Evolutionary conservation across 2,329 filamentous ascomycete genomes (phyloP), one percentile per base, ranked within the genome.

Genomic region (Arachnomyces sp.): DNA sequence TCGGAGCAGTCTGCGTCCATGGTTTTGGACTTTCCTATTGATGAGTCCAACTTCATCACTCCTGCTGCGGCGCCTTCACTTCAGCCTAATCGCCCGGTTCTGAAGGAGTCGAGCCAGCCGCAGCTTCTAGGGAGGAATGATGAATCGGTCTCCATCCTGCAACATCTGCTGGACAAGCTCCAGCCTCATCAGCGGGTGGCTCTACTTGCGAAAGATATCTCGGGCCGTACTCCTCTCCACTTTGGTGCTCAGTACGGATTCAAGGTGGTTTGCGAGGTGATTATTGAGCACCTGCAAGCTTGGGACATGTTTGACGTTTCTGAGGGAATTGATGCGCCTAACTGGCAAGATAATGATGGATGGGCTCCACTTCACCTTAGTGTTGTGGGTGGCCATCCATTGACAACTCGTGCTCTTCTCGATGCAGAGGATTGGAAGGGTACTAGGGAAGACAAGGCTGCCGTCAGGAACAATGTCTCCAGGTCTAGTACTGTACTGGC

Each of bases 261-360:
- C 52, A 84, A 92, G 3, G 77, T 87, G n/a, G 81, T 95, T 7
- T 94, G 87, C 56, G 76, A 94, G 56, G 73, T 89, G 16, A 76
- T 96, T 49, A 89, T 95, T 67, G 79, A 82, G 47, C 82, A 83
- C 53, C 89, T 98, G 80, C 84, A 90, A 57, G 74, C 80, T 16
- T 96, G 90, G 90, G 77, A 76, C 12, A 81, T 93, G 52, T 94
- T 94, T 55, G 76, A 94, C 54, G 80, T 89, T 18, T 77, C 80
- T 28, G 73, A 87, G 46, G 89, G 89, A 7, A 93, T 98, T 36
- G 90, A 96, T 58, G 84, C 85, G 0, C 73, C 78, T 1, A 73
- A 81, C 45, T 96, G 90, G 90, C 90, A 95, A 63, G 92, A 98
- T 57, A 76, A 79, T 14, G 92, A 96, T 54, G 90, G 92, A 13